phyloP scores from a whole-genome alignment of 768 basidiomycete genomes.

The Gymnopilus dilepis region DNA sequence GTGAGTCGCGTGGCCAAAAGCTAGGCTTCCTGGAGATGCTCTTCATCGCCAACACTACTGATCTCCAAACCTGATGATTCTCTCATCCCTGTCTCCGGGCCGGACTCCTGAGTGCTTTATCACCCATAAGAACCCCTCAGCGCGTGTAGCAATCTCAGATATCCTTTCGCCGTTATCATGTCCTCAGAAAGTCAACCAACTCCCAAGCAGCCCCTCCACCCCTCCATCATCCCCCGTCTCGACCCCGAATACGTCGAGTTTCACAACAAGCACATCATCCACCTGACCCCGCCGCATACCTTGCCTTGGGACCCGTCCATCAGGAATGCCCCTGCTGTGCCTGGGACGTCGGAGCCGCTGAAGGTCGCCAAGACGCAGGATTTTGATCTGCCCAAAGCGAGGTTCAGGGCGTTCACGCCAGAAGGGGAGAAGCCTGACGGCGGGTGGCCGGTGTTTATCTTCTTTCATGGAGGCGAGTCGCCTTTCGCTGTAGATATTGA shows the following conservation, averaged over 20 bases:
- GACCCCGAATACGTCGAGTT: constrained; percentile 72
- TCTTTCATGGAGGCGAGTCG: constrained; percentile 71
- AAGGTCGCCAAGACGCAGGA: constrained; percentile 61
- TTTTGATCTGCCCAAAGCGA: constrained; percentile 54
- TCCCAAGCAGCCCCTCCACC: constrained; percentile 59
- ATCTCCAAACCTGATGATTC: background rate
- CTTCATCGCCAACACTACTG: no score
- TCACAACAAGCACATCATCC: constrained; percentile 54
- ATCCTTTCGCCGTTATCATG: background rate
- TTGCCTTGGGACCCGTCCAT: constrained; percentile 66
- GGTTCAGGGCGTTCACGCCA: constrained; percentile 70
- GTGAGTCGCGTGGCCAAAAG: no score
- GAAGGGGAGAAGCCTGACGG: constrained; percentile 49
- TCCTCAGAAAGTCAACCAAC: background rate
- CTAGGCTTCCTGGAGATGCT: no score
- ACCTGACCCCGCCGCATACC: constrained; percentile 56
- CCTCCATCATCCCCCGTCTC: constrained; percentile 58
- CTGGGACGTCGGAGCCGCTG: constrained; percentile 61
- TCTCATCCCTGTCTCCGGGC: background rate
- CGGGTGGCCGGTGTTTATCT: constrained; percentile 78
- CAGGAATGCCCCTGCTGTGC: constrained; percentile 56
- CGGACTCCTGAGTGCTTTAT: background rate
- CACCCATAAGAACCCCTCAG: background rate
- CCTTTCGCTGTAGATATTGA: no score
- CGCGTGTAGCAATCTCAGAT: background rate